phyloP scores from a whole-genome alignment of 2,329 filamentous ascomycete genomes.

The Parastagonospora nodorum region DNA sequence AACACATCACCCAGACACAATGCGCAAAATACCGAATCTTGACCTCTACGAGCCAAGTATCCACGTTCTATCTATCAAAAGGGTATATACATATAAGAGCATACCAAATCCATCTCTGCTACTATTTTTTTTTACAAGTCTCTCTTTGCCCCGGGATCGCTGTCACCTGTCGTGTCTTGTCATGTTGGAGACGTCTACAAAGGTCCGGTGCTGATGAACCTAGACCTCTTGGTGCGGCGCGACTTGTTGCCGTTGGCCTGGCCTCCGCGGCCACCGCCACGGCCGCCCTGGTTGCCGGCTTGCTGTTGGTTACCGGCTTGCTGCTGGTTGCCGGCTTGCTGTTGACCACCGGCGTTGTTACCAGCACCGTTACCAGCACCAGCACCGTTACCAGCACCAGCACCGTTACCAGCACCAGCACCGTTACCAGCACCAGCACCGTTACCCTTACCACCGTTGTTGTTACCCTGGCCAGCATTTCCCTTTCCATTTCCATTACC shows the following conservation, averaged over 20 bases:
- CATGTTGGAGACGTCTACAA: background rate
- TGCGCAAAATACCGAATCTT: background rate
- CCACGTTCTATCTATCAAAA: background rate
- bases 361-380: background rate
- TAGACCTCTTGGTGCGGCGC: background rate
- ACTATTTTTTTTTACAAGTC: no score
- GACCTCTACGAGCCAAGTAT: background rate
- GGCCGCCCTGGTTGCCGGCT: slow-evolving; percentile 1
- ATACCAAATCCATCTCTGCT: background rate
- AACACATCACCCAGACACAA: no score
- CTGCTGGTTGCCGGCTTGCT: background rate
- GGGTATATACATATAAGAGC: background rate
- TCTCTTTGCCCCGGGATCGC: no score
- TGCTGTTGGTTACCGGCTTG: background rate
- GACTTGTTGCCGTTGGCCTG: background rate
- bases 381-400: background rate
- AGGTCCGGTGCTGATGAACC: background rate
- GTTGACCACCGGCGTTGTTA: background rate
- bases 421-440: background rate
- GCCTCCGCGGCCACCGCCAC: background rate
- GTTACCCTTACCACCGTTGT: slow-evolving; percentile 5
- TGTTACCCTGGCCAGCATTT: slow-evolving; percentile 5
- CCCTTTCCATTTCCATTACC: slow-evolving; percentile 15
- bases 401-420: background rate
- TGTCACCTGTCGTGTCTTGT: no score